Base-by-base conservation (phyloP, 1,139 yeast species). In the Magnusiomyces ingens region DNA sequence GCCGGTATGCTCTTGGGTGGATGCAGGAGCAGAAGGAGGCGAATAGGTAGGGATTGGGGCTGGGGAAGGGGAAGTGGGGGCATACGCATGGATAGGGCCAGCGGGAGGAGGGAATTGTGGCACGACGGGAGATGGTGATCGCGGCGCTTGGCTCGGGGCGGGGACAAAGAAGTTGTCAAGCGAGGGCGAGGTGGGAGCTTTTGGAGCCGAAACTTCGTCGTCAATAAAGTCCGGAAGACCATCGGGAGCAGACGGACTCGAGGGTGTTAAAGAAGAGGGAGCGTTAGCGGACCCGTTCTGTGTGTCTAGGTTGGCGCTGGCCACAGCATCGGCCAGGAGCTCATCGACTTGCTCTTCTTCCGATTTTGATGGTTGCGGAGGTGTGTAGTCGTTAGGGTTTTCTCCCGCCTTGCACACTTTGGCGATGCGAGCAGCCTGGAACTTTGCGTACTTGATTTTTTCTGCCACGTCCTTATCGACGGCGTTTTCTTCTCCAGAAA, bases 371-470 rank as follows among this genome's bases (percentile, higher is more conserved):
- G 48, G 52, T 35, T 45, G 58, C 65, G 62, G 70, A 1, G 60
- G 52, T 8, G 56, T 56, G 15, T 49, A 51, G 22, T 36, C 78
- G 60, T 81, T 81, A 1, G 85, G 85, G 61, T 81, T 82, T 26
- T 71, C 72, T 0, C 79, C 80, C 1, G 63, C 61, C 55, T 72
- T 76, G 42, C 69, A 57, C 0, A 79, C 73, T 55, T 74, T 76
- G 41, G 80, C 62, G 42, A 81, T 81, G 45, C 84, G 66, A 12
- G 80, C 74, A 3, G 84, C 81, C 58, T 81, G 85, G 60, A 69
- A 81, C 63, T 81, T 81, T 10, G 83, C 75, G 60, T 77, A 81
- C 64, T 77, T 79, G 48, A 74, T 70, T 62, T 77, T 78, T 51
- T 74, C 73, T 3, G 57, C 48, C 6, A 69, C 57, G n/a, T 64